These are phyloP conservation scores for Teratosphaeria epicoccoides DNA, from an alignment of 2,329 filamentous ascomycete species.

Conservation along the genomic window DNA sequence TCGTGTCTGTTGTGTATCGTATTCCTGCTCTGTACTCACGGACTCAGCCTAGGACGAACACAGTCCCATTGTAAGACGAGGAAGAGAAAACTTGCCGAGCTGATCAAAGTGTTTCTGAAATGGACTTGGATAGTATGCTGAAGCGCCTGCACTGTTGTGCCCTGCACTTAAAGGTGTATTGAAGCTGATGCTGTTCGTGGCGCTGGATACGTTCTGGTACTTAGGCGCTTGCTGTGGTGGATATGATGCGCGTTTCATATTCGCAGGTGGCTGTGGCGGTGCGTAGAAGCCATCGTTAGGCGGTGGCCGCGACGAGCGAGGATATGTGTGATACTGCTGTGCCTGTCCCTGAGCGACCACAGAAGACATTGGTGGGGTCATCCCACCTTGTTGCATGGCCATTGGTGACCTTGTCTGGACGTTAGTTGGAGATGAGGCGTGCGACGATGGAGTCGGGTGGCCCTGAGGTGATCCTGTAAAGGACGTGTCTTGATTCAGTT, in stretches of 20 bases:
- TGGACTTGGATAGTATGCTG: slow-evolving; percentile 66
- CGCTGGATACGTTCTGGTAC: slow-evolving; percentile 17
- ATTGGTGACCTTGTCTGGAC: slow-evolving; percentile 49
- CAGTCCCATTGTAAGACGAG: slow-evolving; percentile 43
- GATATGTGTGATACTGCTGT: slow-evolving; percentile 33
- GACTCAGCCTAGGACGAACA: slow-evolving; percentile 60
- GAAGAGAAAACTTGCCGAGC: slow-evolving; percentile 69
- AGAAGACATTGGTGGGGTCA: slow-evolving; percentile 51
- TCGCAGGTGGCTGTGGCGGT: slow-evolving; percentile 26
- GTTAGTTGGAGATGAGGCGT: slow-evolving; percentile 56
- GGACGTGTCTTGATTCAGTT: slow-evolving; percentile 31
- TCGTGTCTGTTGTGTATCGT: slow-evolving; percentile 56
- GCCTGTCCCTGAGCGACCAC: slow-evolving; percentile 41
- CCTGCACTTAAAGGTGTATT: slow-evolving; percentile 8
- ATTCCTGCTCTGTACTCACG: slow-evolving; percentile 81
- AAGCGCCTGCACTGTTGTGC: slow-evolving; percentile 29
- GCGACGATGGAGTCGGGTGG: slow-evolving; percentile 73
- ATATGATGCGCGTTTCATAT: slow-evolving; percentile 14
- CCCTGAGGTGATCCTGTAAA: slow-evolving; percentile 57
- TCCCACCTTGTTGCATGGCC: slow-evolving; percentile 48
- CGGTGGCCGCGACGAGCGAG: slow-evolving; percentile 32
- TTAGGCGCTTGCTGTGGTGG: slow-evolving; percentile 11
- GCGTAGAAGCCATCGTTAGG: slow-evolving; percentile 34
- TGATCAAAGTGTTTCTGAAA: slow-evolving; percentile 94
- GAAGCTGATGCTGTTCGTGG: slow-evolving; percentile 10